Base-by-base conservation (phyloP, 257 asterid genomes). In the Ilex asprella region DNA sequence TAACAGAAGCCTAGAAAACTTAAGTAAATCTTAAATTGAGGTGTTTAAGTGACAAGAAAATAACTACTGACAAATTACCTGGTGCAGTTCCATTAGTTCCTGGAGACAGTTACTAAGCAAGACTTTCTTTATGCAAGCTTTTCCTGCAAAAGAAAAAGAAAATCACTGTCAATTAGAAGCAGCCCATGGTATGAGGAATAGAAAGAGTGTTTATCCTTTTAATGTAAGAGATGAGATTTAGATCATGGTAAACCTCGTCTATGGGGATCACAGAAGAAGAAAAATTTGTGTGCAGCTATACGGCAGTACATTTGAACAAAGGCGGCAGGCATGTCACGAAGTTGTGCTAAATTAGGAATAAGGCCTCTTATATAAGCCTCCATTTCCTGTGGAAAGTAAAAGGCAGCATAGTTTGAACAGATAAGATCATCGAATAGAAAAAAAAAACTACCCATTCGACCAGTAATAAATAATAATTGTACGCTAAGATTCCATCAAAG, bases 31-130 rank as follows among this genome's bases (percentile, higher is more conserved):
- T 35, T 35, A 35, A 35, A 8, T 35, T 35, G 41, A 35, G 41
- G 8, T 35, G 41, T 35, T 35, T 35, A 35, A 35, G 8, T 35
- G 41, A 46, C 46, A 43, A 71, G 29, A 57, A 54, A 46, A 35
- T 60, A 65, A 31, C 50, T 66, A 66, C 41, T 35, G 30, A 65
- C 30, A 68, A 66, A 13, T 57, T 77, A 93, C 97, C 97, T 89
- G 97, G 85, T 93, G 99, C 55, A 93, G 83, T 76, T 93, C 99
- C 97, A 93, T 93, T 68, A 93, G 86, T 81, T 93, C 97, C 80
- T 89, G 99, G 63, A 93, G 96, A 73, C 99, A 89, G 81, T 93
- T 89, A 79, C 99, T 93, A 29, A 93, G 96, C 66, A 93, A 83
- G 54, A 93, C 87, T 77, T 89, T 93, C 83, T 93, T 93, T 76